Conservation (phyloP, 1,284 basidiomycete genomes). For the Porphyrellus sp. region DNA sequence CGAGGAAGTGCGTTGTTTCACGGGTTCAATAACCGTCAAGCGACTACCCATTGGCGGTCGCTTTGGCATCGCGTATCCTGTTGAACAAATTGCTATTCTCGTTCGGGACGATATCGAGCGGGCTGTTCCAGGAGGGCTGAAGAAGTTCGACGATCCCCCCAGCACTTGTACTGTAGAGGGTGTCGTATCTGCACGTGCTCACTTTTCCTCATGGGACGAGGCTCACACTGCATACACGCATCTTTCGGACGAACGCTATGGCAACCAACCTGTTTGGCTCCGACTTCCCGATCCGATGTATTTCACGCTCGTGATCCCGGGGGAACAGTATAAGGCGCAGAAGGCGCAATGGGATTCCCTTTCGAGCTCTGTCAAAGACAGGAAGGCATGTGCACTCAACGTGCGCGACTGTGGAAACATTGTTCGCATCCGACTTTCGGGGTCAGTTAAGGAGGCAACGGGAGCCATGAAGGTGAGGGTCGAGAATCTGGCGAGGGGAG, state of each 20-base stretch:
- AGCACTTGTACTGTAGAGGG: constrained; percentile 22
- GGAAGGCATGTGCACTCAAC: constrained; percentile 28
- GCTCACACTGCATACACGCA: constrained; percentile 39
- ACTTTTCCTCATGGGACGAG: constrained; percentile 47
- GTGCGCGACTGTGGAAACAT: constrained; percentile 19
- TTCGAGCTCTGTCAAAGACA: constrained; percentile 33
- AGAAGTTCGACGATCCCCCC: constrained; percentile 24
- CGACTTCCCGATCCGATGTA: constrained; percentile 44
- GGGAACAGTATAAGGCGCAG: constrained; percentile 50
- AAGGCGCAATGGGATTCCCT: constrained; percentile 46
- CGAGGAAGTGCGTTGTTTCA: constrained; percentile 21
- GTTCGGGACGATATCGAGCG: constrained; percentile 22
- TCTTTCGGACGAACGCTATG: constrained; percentile 31
- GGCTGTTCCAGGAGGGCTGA: constrained; percentile 17
- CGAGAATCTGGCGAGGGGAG: constrained; percentile 50
- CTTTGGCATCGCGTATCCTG: not conserved
- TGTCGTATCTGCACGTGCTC: constrained; percentile 36
- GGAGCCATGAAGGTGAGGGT: constrained; percentile 59
- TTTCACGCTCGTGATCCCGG: constrained; percentile 46
- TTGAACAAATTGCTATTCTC: constrained; percentile 11
- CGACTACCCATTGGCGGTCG: constrained; percentile 13
- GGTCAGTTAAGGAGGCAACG: constrained; percentile 44
- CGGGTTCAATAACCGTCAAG: constrained; percentile 23
- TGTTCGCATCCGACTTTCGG: constrained; percentile 31
- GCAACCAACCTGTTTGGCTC: constrained; percentile 34